Base-by-base conservation (phyloP, 139 green algal species). In the Tetratostichococcus sp. region DNA sequence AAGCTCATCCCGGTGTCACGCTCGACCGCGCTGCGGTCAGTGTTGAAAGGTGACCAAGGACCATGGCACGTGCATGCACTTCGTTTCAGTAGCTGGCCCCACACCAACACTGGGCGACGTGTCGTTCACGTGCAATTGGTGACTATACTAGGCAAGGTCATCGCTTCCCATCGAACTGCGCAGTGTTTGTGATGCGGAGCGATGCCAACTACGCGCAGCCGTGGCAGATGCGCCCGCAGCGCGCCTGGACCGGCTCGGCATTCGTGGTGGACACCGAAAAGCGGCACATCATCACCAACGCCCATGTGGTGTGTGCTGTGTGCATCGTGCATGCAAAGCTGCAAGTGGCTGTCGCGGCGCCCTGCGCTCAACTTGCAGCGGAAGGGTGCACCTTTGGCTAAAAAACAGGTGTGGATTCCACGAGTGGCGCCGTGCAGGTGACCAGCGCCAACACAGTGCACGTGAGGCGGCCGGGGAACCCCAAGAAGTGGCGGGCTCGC, bases 31-130 rank as follows among this genome's bases (percentile, higher is more conserved):
- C 77, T 93, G 25, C 82, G 88, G 33, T 91, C 85, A 14, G 88
- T 93, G 11, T 79, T 93, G 0, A 93, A 91, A 82, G 88, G 88
- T 92, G n/a, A n/a, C n/a, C n/a, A n/a, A n/a, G n/a, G n/a, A n/a
- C n/a, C n/a, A n/a, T n/a, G n/a, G n/a, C n/a, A n/a, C n/a, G n/a
- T n/a, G n/a, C n/a, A n/a, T n/a, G n/a, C n/a, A n/a, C n/a, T n/a
- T n/a, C n/a, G n/a, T n/a, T n/a, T 62, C 58, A 33, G 35, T 1
- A 19, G 30, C 8, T 69, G 4, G 1, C 33, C 31, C 21, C 31
- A 65, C 57, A 33, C 59, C 22, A 43, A 30, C 25, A 71, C n/a
- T n/a, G n/a, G n/a, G n/a, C n/a, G n/a, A n/a, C n/a, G n/a, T n/a
- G n/a, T n/a, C n/a, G n/a, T n/a, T n/a, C n/a, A n/a, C n/a, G n/a